These are phyloP conservation scores for Fusarium beomiforme DNA, from an alignment of 2,329 filamentous ascomycete genomes.

Conservation along the genomic window DNA sequence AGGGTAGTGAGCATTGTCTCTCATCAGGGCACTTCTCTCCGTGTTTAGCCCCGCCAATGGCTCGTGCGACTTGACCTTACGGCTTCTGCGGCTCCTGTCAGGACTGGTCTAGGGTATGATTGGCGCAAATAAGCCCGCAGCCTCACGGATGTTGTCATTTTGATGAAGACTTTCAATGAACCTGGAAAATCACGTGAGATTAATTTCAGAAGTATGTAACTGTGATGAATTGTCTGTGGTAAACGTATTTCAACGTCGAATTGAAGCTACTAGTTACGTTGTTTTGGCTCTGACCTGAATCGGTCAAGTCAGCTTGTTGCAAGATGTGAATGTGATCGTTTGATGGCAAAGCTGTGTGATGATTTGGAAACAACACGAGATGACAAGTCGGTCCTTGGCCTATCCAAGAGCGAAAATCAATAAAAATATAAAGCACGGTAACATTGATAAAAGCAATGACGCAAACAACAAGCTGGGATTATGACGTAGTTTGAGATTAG, in stretches of 20 bases:
- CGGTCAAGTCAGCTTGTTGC: not conserved
- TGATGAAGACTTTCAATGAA: not conserved
- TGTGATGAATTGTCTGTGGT: not conserved
- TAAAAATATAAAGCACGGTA: not conserved
- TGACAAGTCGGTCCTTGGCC: not conserved
- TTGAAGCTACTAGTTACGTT: not conserved
- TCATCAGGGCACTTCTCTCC: conserved; percentile 30
- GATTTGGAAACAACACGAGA: not conserved
- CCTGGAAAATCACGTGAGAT: conserved; percentile 20
- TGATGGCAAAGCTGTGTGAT: not conserved
- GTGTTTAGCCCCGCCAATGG: conserved; percentile 35
- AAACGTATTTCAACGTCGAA: not conserved
- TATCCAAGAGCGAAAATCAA: not conserved
- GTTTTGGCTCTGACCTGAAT: not conserved
- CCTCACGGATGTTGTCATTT: not conserved
- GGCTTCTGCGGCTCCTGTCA: conserved; percentile 35
- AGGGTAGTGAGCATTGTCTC: conserved; percentile 23
- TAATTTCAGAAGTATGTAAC: not conserved
- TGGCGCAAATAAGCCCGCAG: conserved; percentile 25
- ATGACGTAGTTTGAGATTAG: conserved; percentile 21
- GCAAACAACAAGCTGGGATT: not conserved
- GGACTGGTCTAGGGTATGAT: conserved; percentile 22
- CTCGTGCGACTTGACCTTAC: conserved; percentile 26
- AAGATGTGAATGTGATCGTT: not conserved
- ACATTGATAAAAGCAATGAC: conserved; percentile 21